Evolutionary conservation across 2,329 filamentous ascomycete species (phyloP), one percentile per base, ranked within the genome.

Genomic region (Dothidotthia symphoricarpi): DNA sequence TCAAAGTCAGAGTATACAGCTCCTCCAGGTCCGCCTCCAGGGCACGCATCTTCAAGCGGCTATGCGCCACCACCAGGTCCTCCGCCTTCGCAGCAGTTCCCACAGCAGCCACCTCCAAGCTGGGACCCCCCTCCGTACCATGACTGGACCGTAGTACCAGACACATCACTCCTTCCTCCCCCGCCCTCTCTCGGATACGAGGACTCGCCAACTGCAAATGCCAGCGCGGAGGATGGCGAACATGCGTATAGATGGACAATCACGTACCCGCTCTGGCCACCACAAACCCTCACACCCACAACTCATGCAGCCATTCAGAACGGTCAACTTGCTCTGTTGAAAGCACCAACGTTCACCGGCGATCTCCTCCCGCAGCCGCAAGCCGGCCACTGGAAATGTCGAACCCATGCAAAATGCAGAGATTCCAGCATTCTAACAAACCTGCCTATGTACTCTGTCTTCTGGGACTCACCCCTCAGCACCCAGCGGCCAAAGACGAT

Each of bases 141-240:
- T 60, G 80, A 86, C 66, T 89, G 86, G 86, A 74, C 76, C 6
- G 77, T 82, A 3, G 83, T 88, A 1, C 84, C 85, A 0, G 85
- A 89, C 62, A 88, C 80, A 1, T 74, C 83, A 1, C 74, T 86
- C 8, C 78, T 89, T 28, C 85, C 85, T 1, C 85, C 85, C 0
- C 86, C 86, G 1, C 86, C 86, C 0, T 76, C 77, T 19, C 75
- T 88, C 36, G 78, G 78, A 32, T 80, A 81, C 55, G 80, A 86
- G 43, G 69, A 64, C 22, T 88, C 84, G 10, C 80, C 81, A 0
- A 76, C 82, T 2, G 82, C 80, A 58, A 91, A 91, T 63, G 82
- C 86, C 1, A 77, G 77, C 2, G 75, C 77, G 49, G 72, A 74
- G 33, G 78, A 86, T 43, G 80, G 83, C 43, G 75, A 79, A 16